Evolutionary conservation across 345 rosid genomes (phyloP), one percentile per base, ranked within the genome.

Genomic region (Citrus trifoliata): DNA sequence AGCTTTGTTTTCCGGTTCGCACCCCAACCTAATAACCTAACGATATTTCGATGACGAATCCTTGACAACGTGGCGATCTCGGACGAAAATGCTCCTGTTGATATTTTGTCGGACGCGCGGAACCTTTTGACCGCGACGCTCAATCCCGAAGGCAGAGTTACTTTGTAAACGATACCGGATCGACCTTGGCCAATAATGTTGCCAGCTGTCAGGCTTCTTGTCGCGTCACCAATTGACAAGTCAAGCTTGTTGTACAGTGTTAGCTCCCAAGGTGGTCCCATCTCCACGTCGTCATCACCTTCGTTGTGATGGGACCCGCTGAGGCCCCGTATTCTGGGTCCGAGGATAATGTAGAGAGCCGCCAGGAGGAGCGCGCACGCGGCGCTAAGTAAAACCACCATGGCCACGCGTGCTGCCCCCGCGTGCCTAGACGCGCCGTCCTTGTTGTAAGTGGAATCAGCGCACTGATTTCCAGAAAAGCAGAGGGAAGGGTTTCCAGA

Each of bases 41-140:
- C 91, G 22, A 95, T 95, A 74, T 93, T 95, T 16, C 95, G 92
- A 89, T 95, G 98, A n/a, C 98, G 92, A 55, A 95, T 91, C 70
- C 83, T 86, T 0, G 95, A 89, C n/a, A 95, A 77, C 1, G 98
- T 93, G 2, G 87, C 81, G 40, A 88, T 93, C 83, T 95, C 98
- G 5, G 98, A 91, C 12, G 91, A 87, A 81, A 93, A 95, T 67
- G 95, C 92, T 14, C 88, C 88, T 4, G 88, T 85, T 0, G 93
- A 86, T 61, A 78, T 70, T 74, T 81, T 90, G 14, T 90, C 92
- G 4, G 81, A 79, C 0, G 87, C 42, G 37, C 85, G 89, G 80
- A 95, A 90, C 68, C 87, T 86, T 85, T 95, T 95, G 27, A 87
- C 98, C 1, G 98, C 98, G 0, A 93, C 64, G 0, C 88, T 68